phyloP scores from a whole-genome alignment of 1,284 basidiomycete genomes.

The Apiotrichum laibachii region DNA sequence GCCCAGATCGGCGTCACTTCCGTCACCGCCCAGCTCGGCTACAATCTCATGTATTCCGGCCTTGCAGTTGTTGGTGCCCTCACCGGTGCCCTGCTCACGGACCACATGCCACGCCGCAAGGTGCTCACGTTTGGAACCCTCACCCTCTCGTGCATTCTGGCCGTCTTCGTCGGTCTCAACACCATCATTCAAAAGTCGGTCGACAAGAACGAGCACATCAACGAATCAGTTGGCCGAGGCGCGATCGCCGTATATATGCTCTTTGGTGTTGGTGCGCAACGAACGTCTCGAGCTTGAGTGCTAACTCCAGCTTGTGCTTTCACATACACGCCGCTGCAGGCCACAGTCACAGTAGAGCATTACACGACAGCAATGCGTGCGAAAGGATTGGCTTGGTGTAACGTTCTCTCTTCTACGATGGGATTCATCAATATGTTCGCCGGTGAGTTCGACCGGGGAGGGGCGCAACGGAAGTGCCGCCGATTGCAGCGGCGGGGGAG shows the following conservation, averaged over 20 bases:
- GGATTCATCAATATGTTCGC: constrained; percentile 56
- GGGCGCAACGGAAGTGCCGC: no score
- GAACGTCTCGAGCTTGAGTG: neutral
- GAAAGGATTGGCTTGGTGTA: constrained; percentile 56
- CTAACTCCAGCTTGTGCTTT: constrained; percentile 28
- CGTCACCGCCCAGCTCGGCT: constrained; percentile 49
- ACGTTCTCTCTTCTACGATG: constrained; percentile 55
- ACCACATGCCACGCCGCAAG: constrained; percentile 15
- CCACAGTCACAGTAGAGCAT: constrained; percentile 60
- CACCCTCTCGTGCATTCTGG: neutral
- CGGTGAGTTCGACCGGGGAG: no score
- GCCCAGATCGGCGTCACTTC: constrained; percentile 27
- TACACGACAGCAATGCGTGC: constrained; percentile 60
- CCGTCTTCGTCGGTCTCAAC: constrained; percentile 6
- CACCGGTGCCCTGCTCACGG: constrained; percentile 13
- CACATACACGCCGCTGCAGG: constrained; percentile 52
- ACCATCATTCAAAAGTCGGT: neutral
- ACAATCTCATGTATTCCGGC: constrained; percentile 58
- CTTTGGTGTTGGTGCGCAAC: constrained; percentile 3
- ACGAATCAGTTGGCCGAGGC: neutral
- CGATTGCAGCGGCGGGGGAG: no score
- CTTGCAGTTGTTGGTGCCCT: constrained; percentile 57
- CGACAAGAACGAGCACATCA: neutral
- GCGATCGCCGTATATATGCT: constrained; percentile 5
- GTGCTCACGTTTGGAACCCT: constrained; percentile 19